Base-by-base conservation (phyloP, 2,329 filamentous ascomycete species). In the Diaporthe ilicicola region DNA sequence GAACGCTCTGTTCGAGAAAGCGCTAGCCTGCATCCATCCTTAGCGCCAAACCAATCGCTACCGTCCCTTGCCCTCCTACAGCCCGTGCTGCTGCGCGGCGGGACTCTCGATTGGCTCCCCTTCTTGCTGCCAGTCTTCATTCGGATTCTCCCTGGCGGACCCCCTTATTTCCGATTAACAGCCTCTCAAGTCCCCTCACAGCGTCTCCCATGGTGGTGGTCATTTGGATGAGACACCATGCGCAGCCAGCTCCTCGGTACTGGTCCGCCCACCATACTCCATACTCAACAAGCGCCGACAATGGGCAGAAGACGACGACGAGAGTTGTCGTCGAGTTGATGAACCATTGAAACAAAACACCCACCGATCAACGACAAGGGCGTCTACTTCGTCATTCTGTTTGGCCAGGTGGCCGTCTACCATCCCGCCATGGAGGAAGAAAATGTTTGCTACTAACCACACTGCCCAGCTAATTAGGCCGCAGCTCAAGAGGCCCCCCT, bases 1-100 rank as follows among this genome's bases (percentile, higher is more conserved):
- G 72, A 73, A 73, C 72, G 61, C 42, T 72, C 39, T 37, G 46
- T 37, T 44, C 37, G 34, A 67, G 64, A 71, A 71, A 64, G 68
- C 67, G 62, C 72, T 71, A 70, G n/a, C 34, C 62, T 37, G 15
- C 70, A 55, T 64, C 15, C 17, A 22, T 27, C 19, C 15, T 48
- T 73, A 73, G 72, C 70, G 72, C 62, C 70, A 72, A 72, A 72
- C 72, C 37, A 29, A 19, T 50, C 59, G 48, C 32, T 24, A 46
- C 62, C 44, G 34, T 59, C 56, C 34, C 68, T 55, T 51, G 46
- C 19, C 8, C 27, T 27, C 44, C 42, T 13, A 50, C 44, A 44
- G 50, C 37, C 59, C 44, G 24, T 46, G 32, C 22, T 51, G 15
- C 67, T n/a, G n/a, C n/a, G n/a, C n/a, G n/a, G 6, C 27, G 32